Conservation (phyloP, 306 rosid species). For the Malus fusca region DNA sequence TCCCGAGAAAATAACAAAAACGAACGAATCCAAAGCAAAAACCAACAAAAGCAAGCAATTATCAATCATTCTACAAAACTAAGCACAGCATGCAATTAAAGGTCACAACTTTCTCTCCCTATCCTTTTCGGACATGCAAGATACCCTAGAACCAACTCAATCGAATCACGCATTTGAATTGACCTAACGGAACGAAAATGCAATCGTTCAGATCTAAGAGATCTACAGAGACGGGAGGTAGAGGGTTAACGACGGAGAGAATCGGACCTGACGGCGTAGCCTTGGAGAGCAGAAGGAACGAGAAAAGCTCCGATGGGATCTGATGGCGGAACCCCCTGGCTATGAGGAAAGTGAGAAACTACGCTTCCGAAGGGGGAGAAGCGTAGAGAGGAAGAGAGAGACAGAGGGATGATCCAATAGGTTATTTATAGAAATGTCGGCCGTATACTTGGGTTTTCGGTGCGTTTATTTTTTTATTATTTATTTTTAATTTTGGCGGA, state of each 20-base stretch:
- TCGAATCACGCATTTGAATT: background rate
- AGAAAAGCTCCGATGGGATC: constrained; percentile 1
- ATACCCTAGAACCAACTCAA: constrained; percentile 14
- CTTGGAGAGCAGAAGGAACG: background rate
- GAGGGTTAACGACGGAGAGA: background rate
- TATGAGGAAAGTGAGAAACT: constrained; percentile 1
- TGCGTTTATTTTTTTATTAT: too few species aligned
- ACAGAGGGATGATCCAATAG: background rate
- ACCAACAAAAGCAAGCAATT: constrained; percentile 7
- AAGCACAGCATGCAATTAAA: constrained; percentile 14
- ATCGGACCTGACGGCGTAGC: constrained; percentile 17
- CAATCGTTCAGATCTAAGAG: constrained; percentile 29
- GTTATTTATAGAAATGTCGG: constrained; percentile 29
- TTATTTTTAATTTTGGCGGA: constrained; percentile 13
- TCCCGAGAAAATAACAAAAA: background rate
- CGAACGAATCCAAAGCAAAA: background rate
- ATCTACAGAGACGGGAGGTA: background rate
- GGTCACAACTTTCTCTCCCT: background rate
- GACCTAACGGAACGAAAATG: background rate
- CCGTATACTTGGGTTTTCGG: background rate
- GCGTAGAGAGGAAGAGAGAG: constrained; percentile 24
- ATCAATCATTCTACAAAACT: background rate
- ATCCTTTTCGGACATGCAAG: background rate
- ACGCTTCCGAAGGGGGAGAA: constrained; percentile 46
- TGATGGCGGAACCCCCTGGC: constrained; percentile 9